Percentiles rank a stretch among this genome's conserved stretches.
phyloP scores from a whole-genome alignment of 2,329 filamentous ascomycete species.

The Alternaria gaisen region DNA sequence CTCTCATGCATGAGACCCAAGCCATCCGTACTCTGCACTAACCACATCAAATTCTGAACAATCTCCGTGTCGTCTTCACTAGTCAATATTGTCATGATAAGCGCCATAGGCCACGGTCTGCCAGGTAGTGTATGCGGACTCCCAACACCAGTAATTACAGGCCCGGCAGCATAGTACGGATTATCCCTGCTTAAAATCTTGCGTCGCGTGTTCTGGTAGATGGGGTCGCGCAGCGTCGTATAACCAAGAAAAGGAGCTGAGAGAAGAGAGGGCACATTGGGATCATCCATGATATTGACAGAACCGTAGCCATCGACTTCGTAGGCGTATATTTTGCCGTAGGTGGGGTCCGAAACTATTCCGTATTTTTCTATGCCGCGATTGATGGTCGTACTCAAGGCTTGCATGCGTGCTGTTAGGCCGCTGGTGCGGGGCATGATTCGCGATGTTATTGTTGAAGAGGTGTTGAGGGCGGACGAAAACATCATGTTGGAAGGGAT shows the following conservation, averaged over 20 bases:
- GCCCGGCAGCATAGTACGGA: constrained; percentile 59
- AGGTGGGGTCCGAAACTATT: constrained; percentile 45
- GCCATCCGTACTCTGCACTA: constrained; percentile 59
- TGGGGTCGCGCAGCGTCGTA: constrained; percentile 45
- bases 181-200: constrained; percentile 55
- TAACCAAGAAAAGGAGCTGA: constrained; percentile 71
- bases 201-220: constrained; percentile 57
- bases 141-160: constrained; percentile 56
- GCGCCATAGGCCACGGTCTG: constrained; percentile 61
- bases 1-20: constrained; percentile 62
- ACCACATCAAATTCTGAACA: constrained; percentile 49
- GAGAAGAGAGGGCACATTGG: constrained; percentile 73
- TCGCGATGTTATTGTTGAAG: constrained; percentile 61
- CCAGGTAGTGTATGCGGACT: constrained; percentile 58
- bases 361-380: constrained; percentile 55
- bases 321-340: constrained; percentile 57
- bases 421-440: constrained; percentile 53
- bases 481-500: constrained; percentile 75
- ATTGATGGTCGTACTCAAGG: constrained; percentile 59
- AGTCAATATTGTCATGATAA: constrained; percentile 60
- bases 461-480: constrained; percentile 65
- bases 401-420: constrained; percentile 65
- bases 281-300: constrained; percentile 73
- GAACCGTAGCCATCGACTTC: constrained; percentile 59
- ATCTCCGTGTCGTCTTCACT: constrained; percentile 59